A percentile compares a stretch with the other conserved stretches of the same genome.
phyloP scores from a whole-genome alignment of 2,329 filamentous ascomycete species.

The Trichoderma breve region DNA sequence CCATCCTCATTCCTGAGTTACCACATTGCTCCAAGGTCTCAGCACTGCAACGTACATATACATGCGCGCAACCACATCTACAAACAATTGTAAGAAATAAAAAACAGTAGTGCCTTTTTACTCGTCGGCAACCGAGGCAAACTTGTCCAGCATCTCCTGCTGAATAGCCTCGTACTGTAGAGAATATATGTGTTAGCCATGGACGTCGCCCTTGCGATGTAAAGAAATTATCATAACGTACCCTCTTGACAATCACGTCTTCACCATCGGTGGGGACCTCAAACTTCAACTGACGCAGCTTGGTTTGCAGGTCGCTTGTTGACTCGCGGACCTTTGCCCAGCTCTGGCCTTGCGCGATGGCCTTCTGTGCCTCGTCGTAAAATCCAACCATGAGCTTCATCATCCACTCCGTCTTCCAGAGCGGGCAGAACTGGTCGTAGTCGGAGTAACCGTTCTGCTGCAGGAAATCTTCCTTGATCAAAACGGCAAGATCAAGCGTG shows the following conservation, averaged over 20 bases:
- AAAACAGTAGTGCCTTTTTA: constrained; percentile 45
- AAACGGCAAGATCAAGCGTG: constrained; percentile 82
- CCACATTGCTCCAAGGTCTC: constrained; percentile 30
- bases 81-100: constrained; percentile 8
- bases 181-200: constrained; percentile 42
- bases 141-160: constrained; percentile 94
- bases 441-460: constrained; percentile 99
- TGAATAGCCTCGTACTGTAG: constrained; percentile 84
- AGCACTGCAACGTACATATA: constrained; percentile 21
- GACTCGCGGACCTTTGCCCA: constrained; percentile 93
- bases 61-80: constrained; percentile 19
- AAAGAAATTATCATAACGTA: constrained; percentile 40
- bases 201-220: not conserved
- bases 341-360: constrained; percentile 81
- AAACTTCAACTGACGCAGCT: constrained; percentile 93
- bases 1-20: constrained; percentile 18
- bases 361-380: constrained; percentile 97
- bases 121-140: constrained; percentile 93
- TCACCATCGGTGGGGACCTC: constrained; percentile 86
- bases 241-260: constrained; percentile 79
- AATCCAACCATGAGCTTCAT: constrained; percentile 99
- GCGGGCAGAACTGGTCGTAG: constrained; percentile 97
- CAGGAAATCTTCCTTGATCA: constrained; percentile 97
- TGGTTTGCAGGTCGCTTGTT: constrained; percentile 79
- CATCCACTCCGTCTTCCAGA: constrained; percentile 99